Evolutionary conservation across 768 basidiomycete species (phyloP).

Genomic region (Tephrocybe rancida): DNA sequence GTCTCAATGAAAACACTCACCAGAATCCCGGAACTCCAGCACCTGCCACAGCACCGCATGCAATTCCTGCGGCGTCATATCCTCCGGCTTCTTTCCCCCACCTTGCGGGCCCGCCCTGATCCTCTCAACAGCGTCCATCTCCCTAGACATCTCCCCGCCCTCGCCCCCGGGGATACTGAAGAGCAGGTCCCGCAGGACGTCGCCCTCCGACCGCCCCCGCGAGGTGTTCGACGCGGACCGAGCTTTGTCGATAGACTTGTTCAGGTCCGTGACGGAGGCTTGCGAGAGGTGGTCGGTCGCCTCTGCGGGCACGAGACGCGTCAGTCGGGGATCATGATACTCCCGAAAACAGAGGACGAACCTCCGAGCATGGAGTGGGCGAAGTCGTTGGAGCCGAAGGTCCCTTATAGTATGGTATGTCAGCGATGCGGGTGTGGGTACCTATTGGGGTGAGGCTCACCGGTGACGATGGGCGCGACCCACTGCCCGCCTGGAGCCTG

Average conservation of each 20-base stretch:
- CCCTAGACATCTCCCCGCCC: constrained; percentile 67
- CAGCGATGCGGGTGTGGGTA: too few species aligned
- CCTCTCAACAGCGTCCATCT: constrained; percentile 73
- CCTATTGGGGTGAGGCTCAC: constrained; percentile 30
- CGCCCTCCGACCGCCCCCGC: constrained; percentile 36
- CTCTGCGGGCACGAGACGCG: too few species aligned
- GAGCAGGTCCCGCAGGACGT: constrained; percentile 61
- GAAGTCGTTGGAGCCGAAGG: constrained; percentile 81
- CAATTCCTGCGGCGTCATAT: constrained; percentile 89
- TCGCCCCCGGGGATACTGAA: constrained; percentile 63
- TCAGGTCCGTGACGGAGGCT: constrained; percentile 88
- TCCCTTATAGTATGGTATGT: too few species aligned
- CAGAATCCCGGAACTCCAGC: constrained; percentile 80
- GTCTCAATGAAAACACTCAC: constrained; percentile 31
- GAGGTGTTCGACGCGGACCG: constrained; percentile 41
- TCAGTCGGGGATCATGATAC: too few species aligned
- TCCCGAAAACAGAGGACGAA: constrained; percentile 13
- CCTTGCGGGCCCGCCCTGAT: constrained; percentile 61
- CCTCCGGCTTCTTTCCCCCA: constrained; percentile 70
- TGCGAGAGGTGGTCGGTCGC: constrained; percentile 30
- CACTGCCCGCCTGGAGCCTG: constrained; percentile 72
- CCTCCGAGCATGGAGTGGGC: constrained; percentile 75
- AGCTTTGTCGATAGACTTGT: constrained; percentile 74
- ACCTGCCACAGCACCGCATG: constrained; percentile 86
- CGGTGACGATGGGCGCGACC: constrained; percentile 85